Percentiles rank a stretch among this genome's conserved stretches.
Evolutionary conservation across 2,329 filamentous ascomycete species (phyloP).

Genomic region (Aspergillus sp.): DNA sequence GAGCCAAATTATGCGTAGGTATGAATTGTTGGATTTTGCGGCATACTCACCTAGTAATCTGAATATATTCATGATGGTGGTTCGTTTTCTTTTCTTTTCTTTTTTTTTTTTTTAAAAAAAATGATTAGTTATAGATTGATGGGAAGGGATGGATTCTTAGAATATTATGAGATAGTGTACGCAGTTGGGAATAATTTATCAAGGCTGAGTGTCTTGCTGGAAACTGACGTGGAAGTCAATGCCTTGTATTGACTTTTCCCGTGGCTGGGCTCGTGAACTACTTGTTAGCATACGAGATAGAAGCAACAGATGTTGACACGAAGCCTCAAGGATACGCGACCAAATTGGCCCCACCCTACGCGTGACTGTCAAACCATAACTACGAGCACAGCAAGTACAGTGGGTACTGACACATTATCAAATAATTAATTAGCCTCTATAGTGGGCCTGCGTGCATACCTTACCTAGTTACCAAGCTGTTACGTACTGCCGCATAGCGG

Average conservation of each 20-base stretch:
- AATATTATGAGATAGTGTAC: background rate
- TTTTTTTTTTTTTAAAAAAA: too few relatives aligned
- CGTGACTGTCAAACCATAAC: background rate
- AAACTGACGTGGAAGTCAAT: constrained; percentile 5
- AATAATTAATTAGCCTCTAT: too few relatives aligned
- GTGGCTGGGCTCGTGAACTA: too few relatives aligned
- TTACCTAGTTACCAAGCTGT: too few relatives aligned
- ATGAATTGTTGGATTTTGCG: background rate
- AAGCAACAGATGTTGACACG: constrained; percentile 31
- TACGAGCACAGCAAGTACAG: too few relatives aligned
- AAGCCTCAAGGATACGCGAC: constrained; percentile 27
- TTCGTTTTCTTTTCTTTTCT: too few relatives aligned
- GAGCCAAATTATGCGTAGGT: background rate
- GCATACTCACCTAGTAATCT: constrained; percentile 54
- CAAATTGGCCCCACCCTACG: constrained; percentile 9
- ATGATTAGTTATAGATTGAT: background rate
- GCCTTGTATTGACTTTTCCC: too few relatives aligned
- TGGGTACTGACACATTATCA: too few relatives aligned
- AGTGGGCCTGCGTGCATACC: too few relatives aligned
- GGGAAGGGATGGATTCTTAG: background rate
- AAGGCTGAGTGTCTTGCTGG: background rate
- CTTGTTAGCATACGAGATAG: too few relatives aligned
- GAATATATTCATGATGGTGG: constrained; percentile 63
- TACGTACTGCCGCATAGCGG: too few relatives aligned
- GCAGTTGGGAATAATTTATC: too few relatives aligned